A percentile compares a stretch with the other conserved stretches of the same genome.
Conservation (phyloP, 2,329 filamentous ascomycete species). For the Camillea tinctor region DNA sequence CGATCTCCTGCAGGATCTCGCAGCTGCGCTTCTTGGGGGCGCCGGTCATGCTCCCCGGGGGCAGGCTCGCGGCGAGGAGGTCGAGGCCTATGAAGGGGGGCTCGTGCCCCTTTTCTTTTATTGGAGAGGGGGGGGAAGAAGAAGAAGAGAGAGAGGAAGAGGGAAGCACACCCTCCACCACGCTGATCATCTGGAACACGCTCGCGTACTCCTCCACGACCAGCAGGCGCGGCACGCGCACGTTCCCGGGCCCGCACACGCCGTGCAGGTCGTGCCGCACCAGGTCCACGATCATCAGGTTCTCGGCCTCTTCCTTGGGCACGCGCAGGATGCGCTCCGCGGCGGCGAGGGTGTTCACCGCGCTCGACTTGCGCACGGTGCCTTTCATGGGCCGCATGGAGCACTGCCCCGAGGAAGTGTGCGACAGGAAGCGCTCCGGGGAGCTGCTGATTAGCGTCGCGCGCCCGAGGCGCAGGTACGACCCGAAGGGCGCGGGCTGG, state of each 20-base stretch:
- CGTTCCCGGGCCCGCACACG: conserved; percentile 73
- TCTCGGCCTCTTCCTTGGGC: conserved; percentile 91
- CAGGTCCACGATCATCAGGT: conserved; percentile 96
- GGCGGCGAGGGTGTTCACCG: conserved; percentile 64
- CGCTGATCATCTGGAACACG: conserved; percentile 88
- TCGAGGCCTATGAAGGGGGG: conserved; percentile 64
- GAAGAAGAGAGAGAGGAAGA: conserved; percentile 24
- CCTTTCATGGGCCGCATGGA: conserved; percentile 95
- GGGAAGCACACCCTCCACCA: conserved; percentile 70
- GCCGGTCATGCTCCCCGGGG: conserved; percentile 94
- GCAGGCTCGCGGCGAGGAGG: conserved; percentile 73
- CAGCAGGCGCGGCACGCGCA: conserved; percentile 75
- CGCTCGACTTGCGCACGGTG: conserved; percentile 76
- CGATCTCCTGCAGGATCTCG: conserved; percentile 72
- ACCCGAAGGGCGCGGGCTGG: conserved; percentile 83
- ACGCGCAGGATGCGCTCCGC: conserved; percentile 72
- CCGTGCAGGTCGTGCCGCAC: conserved; percentile 91
- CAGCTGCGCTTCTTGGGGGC: conserved; percentile 93
- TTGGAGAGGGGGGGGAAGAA: conserved; percentile 29
- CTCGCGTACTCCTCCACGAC: conserved; percentile 87
- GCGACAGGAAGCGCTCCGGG: conserved; percentile 81
- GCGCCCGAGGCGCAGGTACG: conserved; percentile 69
- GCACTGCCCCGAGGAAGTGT: conserved; percentile 51
- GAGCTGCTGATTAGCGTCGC: conserved; percentile 78
- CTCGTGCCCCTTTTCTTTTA: background rate